Percentiles rank a stretch among this genome's conserved stretches.
phyloP scores from a whole-genome alignment of 1,139 yeast genomes.

The Yamadazyma siamensis region DNA sequence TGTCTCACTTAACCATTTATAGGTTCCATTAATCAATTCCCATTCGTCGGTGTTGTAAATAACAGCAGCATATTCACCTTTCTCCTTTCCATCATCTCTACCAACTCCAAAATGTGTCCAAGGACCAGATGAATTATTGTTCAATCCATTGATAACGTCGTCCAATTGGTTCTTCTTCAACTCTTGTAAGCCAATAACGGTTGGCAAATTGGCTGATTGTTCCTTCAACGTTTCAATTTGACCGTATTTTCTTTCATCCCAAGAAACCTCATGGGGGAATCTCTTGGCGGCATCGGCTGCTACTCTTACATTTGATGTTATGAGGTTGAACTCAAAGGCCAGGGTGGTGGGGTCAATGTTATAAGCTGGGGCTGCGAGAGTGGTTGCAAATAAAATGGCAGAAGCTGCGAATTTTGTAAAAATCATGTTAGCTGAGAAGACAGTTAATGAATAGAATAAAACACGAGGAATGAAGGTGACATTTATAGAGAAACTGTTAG shows the following conservation, averaged over 20 bases:
- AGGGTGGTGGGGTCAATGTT: background rate
- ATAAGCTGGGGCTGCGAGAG: conserved; percentile 6
- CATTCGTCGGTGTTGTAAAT: conserved; percentile 30
- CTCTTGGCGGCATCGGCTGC: conserved; percentile 14
- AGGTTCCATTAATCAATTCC: conserved; percentile 30
- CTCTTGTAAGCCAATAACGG: conserved; percentile 32
- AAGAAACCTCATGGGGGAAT: conserved; percentile 21
- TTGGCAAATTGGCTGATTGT: conserved; percentile 15
- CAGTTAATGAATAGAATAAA: too few species aligned
- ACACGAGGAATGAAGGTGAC: too few species aligned
- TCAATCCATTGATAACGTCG: conserved; percentile 23
- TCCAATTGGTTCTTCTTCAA: conserved; percentile 22
- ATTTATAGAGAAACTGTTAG: too few species aligned
- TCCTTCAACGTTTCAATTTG: conserved; percentile 15
- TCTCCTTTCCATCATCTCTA: conserved; percentile 41
- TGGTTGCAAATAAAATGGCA: conserved; percentile 4
- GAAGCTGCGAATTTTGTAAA: conserved; percentile 2
- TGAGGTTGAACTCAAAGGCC: conserved; percentile 11
- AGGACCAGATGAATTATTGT: conserved; percentile 11
- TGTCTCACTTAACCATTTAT: conserved; percentile 43
- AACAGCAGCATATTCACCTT: conserved; percentile 49
- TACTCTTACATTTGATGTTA: conserved; percentile 26
- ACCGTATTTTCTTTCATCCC: conserved; percentile 21
- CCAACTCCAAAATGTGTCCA: conserved; percentile 47
- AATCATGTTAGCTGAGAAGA: conserved; percentile 2